Base-by-base conservation (phyloP, 495 filamentous ascomycete species). In the Podospora tetraspora region DNA sequence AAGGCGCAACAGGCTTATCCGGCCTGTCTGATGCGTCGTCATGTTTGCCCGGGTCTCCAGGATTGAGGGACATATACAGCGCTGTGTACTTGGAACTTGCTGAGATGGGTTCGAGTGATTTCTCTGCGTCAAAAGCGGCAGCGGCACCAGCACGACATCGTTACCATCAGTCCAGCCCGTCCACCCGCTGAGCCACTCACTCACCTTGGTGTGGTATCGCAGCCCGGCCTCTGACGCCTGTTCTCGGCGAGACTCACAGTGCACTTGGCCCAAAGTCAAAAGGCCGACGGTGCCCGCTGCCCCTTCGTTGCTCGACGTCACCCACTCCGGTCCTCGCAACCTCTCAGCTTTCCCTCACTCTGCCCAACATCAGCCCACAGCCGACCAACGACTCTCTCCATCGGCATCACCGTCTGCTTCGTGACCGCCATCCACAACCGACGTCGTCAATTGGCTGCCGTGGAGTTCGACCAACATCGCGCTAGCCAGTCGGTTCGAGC, bases 201-300 rank as follows among this genome's bases (percentile, higher is more conserved):
- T 62, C 60, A 62, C 43, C 34, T 32, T 29, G 16, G 57, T 66
- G 64, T 52, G 52, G 64, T 59, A 30, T n/a, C 64, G 25, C 64
- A 66, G n/a, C 9, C 12, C 25, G 25, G 27, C 27, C 63, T n/a
- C 64, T 56, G 52, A 66, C 9, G 64, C 64, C 58, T 66, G 58
- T 66, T 37, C 64, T 59, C 64, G 64, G 64, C 64, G 29, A 29
- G 64, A 56, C 32, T 64, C 62, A 34, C 62, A 19, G 37, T 21
- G 61, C 32, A 63, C 27, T 32, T 25, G 57, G 25, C 16, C 19
- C 12, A 2, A 13, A 23, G 3, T 19, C 10, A 58, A 65, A 65
- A 65, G 25, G 12, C 57, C 22, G 25, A 32, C 29, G 63, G n/a
- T 21, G 57, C 64, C 52, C 64, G 24, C 58, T 37, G 9, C 21